Conservation (phyloP, 331 rosid genomes). For the Malus hybrid region DNA sequence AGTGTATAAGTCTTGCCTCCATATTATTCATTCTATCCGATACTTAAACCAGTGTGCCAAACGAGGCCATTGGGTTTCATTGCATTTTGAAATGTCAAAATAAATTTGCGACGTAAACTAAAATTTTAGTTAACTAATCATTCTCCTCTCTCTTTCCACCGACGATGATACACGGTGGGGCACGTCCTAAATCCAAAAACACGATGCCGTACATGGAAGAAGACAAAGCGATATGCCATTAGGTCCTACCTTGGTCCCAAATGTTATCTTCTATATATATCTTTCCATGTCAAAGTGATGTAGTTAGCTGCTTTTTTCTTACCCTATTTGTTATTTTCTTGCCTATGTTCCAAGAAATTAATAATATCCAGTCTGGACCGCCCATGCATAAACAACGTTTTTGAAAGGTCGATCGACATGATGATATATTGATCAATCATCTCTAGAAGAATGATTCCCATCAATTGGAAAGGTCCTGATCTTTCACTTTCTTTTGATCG, state of each 20-base stretch:
- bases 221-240: background rate
- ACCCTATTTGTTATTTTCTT: background rate
- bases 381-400: background rate
- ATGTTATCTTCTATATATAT: conserved; percentile 20
- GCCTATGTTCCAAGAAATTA: background rate
- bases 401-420: background rate
- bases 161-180: background rate
- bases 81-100: background rate
- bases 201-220: conserved; percentile 9
- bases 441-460: conserved; percentile 2
- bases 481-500: conserved; percentile 16
- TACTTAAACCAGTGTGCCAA: too few relatives aligned
- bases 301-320: background rate
- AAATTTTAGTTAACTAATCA: background rate
- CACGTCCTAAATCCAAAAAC: conserved; percentile 5
- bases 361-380: background rate
- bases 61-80: background rate
- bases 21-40: too few relatives aligned
- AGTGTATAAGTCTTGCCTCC: too few relatives aligned
- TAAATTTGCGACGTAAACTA: background rate
- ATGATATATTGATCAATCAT: background rate
- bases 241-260: conserved; percentile 22
- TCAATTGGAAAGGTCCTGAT: conserved; percentile 17
- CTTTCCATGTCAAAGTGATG: background rate
- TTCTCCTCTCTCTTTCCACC: background rate